phyloP scores from a whole-genome alignment of 2,329 filamentous ascomycete genomes.

The Microdochium trichocladiopsis region DNA sequence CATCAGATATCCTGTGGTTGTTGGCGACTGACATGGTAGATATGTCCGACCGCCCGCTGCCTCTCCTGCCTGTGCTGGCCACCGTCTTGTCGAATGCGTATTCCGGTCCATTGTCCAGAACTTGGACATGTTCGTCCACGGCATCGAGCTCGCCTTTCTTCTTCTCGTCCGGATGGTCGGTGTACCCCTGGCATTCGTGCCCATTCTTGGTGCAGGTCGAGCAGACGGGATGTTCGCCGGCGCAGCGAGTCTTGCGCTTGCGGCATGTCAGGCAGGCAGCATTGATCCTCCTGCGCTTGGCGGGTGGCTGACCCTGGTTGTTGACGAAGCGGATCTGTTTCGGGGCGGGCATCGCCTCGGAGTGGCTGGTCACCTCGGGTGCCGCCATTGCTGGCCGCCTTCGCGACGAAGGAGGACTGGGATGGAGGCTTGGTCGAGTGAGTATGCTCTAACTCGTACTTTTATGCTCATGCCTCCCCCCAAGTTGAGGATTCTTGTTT shows the following conservation, averaged over 20 bases:
- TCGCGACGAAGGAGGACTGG: no score
- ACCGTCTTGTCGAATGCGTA: conserved; percentile 29
- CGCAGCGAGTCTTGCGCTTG: conserved; percentile 69
- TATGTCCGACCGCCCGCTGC: conserved; percentile 28
- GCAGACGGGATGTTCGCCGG: conserved; percentile 64
- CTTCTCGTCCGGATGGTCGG: conserved; percentile 39
- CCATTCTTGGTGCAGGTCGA: conserved; percentile 68
- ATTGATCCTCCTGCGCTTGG: conserved; percentile 72
- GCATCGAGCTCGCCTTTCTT: conserved; percentile 26
- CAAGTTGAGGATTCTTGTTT: no score
- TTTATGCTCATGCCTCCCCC: no score
- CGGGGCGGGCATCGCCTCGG: conserved; percentile 31
- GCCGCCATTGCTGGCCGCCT: conserved; percentile 45
- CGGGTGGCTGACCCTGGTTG: conserved; percentile 73
- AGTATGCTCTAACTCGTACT: no score
- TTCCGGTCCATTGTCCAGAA: conserved; percentile 22
- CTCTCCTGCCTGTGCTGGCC: conserved; percentile 29
- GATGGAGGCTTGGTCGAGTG: neutral
- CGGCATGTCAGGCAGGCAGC: conserved; percentile 73
- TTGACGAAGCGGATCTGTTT: conserved; percentile 74
- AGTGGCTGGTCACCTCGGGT: conserved; percentile 26
- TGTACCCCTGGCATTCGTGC: conserved; percentile 63
- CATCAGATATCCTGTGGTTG: neutral
- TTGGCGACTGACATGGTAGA: neutral
- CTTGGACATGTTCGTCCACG: conserved; percentile 27